Evolutionary conservation across 768 basidiomycete genomes (phyloP), one percentile per base, ranked within the genome.

Genomic region (Exidia glandulosa): DNA sequence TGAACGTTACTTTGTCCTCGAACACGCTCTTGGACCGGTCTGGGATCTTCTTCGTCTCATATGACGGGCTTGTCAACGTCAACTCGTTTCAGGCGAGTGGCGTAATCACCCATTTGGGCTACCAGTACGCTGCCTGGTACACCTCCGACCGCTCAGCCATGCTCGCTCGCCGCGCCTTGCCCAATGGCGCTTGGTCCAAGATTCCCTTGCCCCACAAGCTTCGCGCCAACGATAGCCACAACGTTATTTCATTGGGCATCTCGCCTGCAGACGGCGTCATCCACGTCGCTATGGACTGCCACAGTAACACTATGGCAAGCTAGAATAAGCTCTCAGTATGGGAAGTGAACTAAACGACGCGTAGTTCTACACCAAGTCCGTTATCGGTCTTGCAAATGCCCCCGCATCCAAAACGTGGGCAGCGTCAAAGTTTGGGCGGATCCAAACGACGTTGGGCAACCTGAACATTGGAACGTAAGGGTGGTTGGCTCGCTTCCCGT

Each of bases 61-160:
- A 59, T 52, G 61, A 61, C 52, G 61, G 57, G 9, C 33, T 41
- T 7, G 50, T 54, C 6, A 54, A 54, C 50, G 50, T 54, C 27
- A 54, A 41, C 30, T 58, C 41, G 10, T 58, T 58, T 19, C 57
- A 31, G 25, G 19, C 30, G 33, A 57, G 25, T 27, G 32, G 23
- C 30, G 36, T 57, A n/a, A 32, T 57, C 19, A 54, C 50, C 1
- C 37, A 59, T 47, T 25, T 61, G 13, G 58, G 61, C 12, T 61
- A 61, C 37, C 59, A 61, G 52, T 61, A 59, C 27, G 61, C 61
- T 32, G 57, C 37, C 4, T 61, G 61, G 61, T 59, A 59, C 36
- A 41, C 30, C n/a, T 37, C 41, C 14, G 19, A 19, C n/a, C 14
- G 61, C 5, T 62, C 30, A 19, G 57, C 61, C 16, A 62, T 62